Conservation (phyloP, 306 rosid genomes). For the Fragaria ananassa region DNA sequence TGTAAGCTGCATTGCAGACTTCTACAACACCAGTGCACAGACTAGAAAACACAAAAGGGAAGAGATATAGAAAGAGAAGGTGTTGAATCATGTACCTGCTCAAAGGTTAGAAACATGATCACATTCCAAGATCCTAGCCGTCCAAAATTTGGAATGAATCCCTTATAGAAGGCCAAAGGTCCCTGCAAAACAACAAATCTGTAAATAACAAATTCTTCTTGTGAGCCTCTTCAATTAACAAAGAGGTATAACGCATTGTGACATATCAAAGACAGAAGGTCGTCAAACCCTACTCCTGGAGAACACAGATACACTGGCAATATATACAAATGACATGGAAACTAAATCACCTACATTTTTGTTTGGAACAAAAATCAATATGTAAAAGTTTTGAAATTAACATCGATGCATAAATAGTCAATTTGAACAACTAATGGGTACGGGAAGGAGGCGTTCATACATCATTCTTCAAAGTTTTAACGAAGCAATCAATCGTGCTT, state of each 20-base stretch:
- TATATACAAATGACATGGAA: neutral
- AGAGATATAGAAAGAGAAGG: neutral
- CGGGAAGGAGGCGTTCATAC: slow-evolving; percentile 38
- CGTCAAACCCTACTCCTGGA: neutral
- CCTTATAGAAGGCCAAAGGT: slow-evolving; percentile 87
- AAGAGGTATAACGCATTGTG: neutral
- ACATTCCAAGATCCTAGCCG: slow-evolving; percentile 98
- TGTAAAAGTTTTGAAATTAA: neutral
- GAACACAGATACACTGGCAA: neutral
- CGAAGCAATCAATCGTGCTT: slow-evolving; percentile 81
- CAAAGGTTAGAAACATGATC: slow-evolving; percentile 91
- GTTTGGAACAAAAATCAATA: neutral
- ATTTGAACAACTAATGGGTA: neutral
- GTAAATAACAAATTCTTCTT: neutral
- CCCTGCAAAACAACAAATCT: slow-evolving; percentile 60
- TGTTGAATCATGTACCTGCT: slow-evolving; percentile 58
- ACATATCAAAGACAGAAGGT: neutral
- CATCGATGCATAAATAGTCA: neutral
- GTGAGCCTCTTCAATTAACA: neutral
- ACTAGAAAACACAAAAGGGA: neutral
- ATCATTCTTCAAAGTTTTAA: slow-evolving; percentile 83
- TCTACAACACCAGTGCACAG: neutral
- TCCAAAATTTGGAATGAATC: slow-evolving; percentile 90
- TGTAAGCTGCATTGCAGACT: neutral
- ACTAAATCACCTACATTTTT: neutral